A percentile compares a stretch with the other conserved stretches of the same genome.
phyloP scores from a whole-genome alignment of 805 yeast species.

The Cephaloascus fragrans region DNA sequence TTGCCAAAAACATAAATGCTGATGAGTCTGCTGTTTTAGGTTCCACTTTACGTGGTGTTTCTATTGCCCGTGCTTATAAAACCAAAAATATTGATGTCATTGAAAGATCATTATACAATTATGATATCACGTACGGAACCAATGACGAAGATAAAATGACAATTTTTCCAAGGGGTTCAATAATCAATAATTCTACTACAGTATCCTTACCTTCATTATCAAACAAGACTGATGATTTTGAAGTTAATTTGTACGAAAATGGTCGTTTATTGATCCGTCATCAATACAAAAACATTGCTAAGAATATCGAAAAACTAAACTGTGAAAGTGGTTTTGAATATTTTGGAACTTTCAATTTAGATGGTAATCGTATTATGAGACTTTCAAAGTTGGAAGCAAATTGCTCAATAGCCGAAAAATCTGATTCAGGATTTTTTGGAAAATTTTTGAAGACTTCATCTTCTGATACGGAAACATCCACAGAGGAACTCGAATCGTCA shows the following conservation, averaged over 20 bases:
- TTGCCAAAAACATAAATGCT: constrained; percentile 83
- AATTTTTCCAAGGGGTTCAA: constrained; percentile 40
- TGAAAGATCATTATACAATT: constrained; percentile 46
- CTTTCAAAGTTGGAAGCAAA: constrained; percentile 33
- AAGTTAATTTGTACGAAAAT: constrained; percentile 25
- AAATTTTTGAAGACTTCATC: constrained; percentile 4
- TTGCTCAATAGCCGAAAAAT: constrained; percentile 20
- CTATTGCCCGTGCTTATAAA: constrained; percentile 58
- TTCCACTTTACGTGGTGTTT: constrained; percentile 74
- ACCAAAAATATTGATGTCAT: constrained; percentile 49
- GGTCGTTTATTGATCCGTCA: constrained; percentile 19
- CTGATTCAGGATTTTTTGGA: constrained; percentile 3
- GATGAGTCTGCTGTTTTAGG: constrained; percentile 94
- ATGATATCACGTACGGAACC: constrained; percentile 21
- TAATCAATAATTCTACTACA: constrained; percentile 19
- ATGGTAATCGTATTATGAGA: constrained; percentile 39
- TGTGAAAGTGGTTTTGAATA: constrained; percentile 29
- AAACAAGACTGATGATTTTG: constrained; percentile 15
- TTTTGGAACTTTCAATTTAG: constrained; percentile 33
- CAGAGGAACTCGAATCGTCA: constrained; percentile 3
- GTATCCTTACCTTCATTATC: constrained; percentile 26
- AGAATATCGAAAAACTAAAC: constrained; percentile 21
- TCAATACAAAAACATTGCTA: constrained; percentile 7
- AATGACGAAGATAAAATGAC: constrained; percentile 12
- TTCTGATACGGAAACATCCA: constrained; percentile 5